These are phyloP conservation scores for Candida railenensis DNA, from an alignment of 805 yeast genomes.

Conservation along the genomic window DNA sequence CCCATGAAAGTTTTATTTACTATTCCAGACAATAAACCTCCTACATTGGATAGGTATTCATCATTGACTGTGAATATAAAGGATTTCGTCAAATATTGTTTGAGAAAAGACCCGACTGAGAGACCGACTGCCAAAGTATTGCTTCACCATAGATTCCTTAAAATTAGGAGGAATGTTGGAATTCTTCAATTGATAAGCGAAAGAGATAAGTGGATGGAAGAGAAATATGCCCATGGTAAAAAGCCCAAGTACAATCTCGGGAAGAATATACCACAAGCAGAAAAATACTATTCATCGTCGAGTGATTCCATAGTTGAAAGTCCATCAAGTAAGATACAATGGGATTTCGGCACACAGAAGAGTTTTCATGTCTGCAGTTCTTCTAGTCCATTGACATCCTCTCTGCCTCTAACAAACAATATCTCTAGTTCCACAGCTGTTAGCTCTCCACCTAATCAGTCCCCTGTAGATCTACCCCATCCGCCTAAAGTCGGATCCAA, in stretches of 20 bases:
- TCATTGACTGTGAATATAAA: constrained; percentile 44
- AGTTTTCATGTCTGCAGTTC: constrained; percentile 7
- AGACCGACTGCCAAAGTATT: constrained; percentile 65
- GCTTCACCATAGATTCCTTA: constrained; percentile 53
- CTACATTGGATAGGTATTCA: constrained; percentile 46
- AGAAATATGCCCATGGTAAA: constrained; percentile 3
- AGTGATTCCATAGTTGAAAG: neutral
- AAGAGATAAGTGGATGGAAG: constrained; percentile 34
- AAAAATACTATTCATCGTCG: neutral
- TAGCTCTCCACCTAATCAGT: constrained; percentile 7
- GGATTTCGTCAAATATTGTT: constrained; percentile 65
- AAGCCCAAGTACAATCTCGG: constrained; percentile 8
- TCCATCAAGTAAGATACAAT: constrained; percentile 3
- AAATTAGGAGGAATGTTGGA: constrained; percentile 23
- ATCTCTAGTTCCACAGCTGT: neutral
- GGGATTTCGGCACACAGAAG: constrained; percentile 19
- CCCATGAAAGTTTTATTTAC: constrained; percentile 76
- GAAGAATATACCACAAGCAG: neutral
- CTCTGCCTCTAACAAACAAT: constrained; percentile 3
- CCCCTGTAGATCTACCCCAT: constrained; percentile 8
- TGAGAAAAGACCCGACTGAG: constrained; percentile 60
- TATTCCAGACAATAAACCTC: constrained; percentile 68
- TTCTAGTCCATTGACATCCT: constrained; percentile 9
- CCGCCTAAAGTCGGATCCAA: neutral
- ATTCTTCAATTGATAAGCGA: constrained; percentile 37